These are phyloP conservation scores for Rugonectria rugulosa DNA, from an alignment of 2,329 filamentous ascomycete species.

Conservation along the genomic window DNA sequence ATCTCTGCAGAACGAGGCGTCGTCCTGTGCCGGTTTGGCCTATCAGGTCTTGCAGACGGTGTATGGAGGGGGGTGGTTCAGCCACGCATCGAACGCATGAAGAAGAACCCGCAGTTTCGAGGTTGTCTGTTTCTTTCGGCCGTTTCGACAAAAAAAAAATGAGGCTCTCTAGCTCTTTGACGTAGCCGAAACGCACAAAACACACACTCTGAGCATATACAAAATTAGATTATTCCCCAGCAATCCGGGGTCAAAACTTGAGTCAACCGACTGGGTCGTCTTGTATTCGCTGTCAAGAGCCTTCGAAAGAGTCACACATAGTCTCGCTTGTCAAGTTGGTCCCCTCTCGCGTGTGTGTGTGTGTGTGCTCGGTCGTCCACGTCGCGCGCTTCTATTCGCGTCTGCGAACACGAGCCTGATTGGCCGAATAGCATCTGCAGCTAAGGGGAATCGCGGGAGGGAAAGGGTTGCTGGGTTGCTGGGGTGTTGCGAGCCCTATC, in stretches of 20 bases:
- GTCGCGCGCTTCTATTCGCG: slow-evolving; percentile 37
- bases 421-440: slow-evolving; percentile 32
- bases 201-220: neutral
- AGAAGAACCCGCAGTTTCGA: slow-evolving; percentile 2
- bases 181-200: slow-evolving; percentile 3
- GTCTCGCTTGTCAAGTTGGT: neutral
- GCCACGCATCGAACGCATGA: slow-evolving; percentile 24
- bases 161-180: slow-evolving; percentile 12
- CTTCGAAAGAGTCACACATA: neutral
- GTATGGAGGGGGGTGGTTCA: too few relatives aligned
- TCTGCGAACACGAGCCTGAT: slow-evolving; percentile 31
- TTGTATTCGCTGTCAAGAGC: slow-evolving; percentile 13
- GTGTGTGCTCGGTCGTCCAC: slow-evolving; percentile 7
- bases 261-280: neutral
- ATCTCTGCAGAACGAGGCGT: neutral
- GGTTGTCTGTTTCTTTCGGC: slow-evolving; percentile 1
- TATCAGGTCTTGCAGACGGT: too few relatives aligned
- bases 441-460: slow-evolving; percentile 23
- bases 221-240: too few relatives aligned
- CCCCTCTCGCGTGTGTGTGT: slow-evolving; percentile 11
- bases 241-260: too few relatives aligned
- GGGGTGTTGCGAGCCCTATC: slow-evolving; percentile 37
- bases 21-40: too few relatives aligned
- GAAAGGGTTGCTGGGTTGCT: too few relatives aligned
- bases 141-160: neutral